These are phyloP conservation scores for Eucalyptus cloeziana DNA, from an alignment of 345 rosid species.

Conservation along the genomic window DNA sequence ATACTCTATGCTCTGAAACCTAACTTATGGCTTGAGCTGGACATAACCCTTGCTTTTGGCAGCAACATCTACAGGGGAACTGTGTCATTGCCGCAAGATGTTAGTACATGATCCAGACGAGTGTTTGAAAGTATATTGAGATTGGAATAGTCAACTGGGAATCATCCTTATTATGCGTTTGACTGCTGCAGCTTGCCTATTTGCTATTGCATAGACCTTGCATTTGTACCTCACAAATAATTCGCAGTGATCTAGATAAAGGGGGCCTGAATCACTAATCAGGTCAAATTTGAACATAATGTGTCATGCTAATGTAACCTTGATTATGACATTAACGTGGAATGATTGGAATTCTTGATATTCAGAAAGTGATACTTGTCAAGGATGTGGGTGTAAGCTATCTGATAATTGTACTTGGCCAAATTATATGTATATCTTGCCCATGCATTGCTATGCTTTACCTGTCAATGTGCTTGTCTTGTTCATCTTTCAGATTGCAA, in stretches of 20 bases:
- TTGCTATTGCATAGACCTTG: not conserved
- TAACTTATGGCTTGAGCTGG: not conserved
- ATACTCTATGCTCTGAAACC: not conserved
- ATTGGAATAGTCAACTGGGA: not conserved
- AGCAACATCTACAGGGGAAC: not conserved
- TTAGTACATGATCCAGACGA: not conserved
- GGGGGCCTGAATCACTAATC: not conserved
- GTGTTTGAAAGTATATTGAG: not conserved
- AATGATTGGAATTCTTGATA: not conserved
- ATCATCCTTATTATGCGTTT: not conserved
- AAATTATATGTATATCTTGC: not conserved
- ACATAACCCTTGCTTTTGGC: not conserved
- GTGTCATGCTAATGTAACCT: not conserved
- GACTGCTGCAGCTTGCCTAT: not conserved
- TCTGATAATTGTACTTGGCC: not conserved
- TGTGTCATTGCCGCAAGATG: not conserved
- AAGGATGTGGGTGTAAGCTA: not conserved
- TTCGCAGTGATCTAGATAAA: not conserved
- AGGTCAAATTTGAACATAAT: not conserved
- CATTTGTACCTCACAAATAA: not conserved
- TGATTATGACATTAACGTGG: not conserved
- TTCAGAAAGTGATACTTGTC: not conserved
- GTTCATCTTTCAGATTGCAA: not conserved
- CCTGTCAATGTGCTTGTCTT: not conserved
- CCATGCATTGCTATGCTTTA: not conserved